Evolutionary conservation across 164 flowering plant species (phyloP).

Genomic region (Buxus sempervirens): DNA sequence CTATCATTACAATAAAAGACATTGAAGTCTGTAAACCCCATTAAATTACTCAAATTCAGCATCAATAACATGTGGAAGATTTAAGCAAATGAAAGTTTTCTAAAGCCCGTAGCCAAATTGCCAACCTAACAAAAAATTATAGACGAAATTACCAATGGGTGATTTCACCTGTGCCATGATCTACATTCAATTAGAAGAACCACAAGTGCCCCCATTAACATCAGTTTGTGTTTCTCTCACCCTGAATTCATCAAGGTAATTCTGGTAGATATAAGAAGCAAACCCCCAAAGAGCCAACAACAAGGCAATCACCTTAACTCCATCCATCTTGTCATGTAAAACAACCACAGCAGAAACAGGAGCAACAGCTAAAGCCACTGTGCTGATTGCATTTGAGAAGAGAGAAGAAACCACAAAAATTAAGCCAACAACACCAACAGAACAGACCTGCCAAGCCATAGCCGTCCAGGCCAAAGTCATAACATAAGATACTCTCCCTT

Average conservation of each 20-base stretch:
- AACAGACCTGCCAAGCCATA: conserved; percentile 29
- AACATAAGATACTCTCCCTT: conserved; percentile 28
- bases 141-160: no score
- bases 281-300: conserved; percentile 39
- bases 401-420: conserved; percentile 35
- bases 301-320: conserved; percentile 33
- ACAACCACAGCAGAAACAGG: conserved; percentile 35
- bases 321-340: conserved; percentile 35
- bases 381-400: conserved; percentile 36
- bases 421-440: conserved; percentile 28
- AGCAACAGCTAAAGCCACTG: conserved; percentile 26
- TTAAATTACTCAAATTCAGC: no score
- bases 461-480: conserved; percentile 32
- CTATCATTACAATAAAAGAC: no score
- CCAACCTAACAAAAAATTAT: no score
- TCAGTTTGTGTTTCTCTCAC: conserved; percentile 6
- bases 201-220: background rate
- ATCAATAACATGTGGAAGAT: no score
- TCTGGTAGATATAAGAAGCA: conserved; percentile 31
- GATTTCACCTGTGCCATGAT: no score
- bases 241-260: conserved; percentile 27
- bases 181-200: background rate
- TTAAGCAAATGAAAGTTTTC: no score
- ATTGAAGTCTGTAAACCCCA: no score
- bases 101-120: no score